Base-by-base conservation (phyloP, 208 protist genomes). In the Lotmaria passim region DNA sequence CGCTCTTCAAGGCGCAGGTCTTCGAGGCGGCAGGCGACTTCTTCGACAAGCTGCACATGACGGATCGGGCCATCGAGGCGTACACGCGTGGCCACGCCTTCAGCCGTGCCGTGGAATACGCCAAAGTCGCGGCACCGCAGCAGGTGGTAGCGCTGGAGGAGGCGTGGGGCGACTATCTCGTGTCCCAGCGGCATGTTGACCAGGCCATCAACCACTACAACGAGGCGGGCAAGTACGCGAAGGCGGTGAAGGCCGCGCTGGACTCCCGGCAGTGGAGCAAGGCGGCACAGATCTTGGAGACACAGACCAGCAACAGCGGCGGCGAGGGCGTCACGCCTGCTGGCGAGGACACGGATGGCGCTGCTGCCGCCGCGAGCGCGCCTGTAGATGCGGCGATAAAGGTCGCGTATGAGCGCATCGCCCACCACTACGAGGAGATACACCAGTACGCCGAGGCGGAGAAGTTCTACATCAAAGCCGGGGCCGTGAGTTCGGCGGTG, bases 201-300 rank as follows among this genome's bases (percentile, higher is more conserved):
- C 87, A 96, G 62, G 98, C 98, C 15, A 98, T 98, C 70, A 97
- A 97, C 75, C 98, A 99, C 89, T 99, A 96, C 87, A 96, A 97
- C 69, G 98, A 99, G 86, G 93, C 97, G 0, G 90, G 92, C 51
- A 82, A 95, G 75, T 94, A 96, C 66, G 72, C 75, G 69, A 98
- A 99, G 89, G 98, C 98, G 14, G 94, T 99, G 68, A 94, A 98
- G 75, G 94, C 96, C 19, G 97, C 98, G 33, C 94, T 99, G 34
- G 83, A 93, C 61, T 97, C 96, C 14, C 83, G 96, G 12, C 98
- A 98, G 79, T 99, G 93, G 96, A 88, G 72, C 50, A 97, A 97
- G 68, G 97, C 97, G n/a, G 83, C 89, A 19, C 53, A 81, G 47
- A 91, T 97, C 58, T 68, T 95, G n/a, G 92, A 96, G 28, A 81